Evolutionary conservation across 2,329 filamentous ascomycete species (phyloP).

Genomic region (Leptodontidium sp.): DNA sequence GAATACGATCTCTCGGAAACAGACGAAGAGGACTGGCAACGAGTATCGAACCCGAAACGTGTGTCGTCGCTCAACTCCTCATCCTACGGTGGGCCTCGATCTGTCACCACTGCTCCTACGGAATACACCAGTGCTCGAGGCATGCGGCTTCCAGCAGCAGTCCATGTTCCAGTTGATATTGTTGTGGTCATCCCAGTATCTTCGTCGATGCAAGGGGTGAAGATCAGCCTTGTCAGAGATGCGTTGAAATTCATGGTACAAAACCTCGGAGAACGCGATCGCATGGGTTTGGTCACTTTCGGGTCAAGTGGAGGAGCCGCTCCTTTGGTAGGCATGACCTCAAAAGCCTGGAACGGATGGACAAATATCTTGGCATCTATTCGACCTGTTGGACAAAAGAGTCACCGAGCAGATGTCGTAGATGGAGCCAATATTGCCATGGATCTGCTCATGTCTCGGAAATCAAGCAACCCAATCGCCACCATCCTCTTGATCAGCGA

Average conservation of each 20-base stretch:
- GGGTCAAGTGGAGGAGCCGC: conserved; percentile 93
- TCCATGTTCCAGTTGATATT: conserved; percentile 93
- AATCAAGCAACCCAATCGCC: conserved; percentile 93
- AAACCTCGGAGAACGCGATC: conserved; percentile 88
- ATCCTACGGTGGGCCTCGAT: conserved; percentile 81
- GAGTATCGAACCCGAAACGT: conserved; percentile 66
- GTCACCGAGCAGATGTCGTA: conserved; percentile 92
- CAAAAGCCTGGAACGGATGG: conserved; percentile 94
- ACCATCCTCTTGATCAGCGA: conserved; percentile 98
- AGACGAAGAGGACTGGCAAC: conserved; percentile 89
- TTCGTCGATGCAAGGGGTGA: conserved; percentile 98
- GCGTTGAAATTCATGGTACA: conserved; percentile 91
- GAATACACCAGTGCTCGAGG: conserved; percentile 80
- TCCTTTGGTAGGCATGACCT: conserved; percentile 97
- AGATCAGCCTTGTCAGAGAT: conserved; percentile 93
- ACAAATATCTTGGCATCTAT: conserved; percentile 85
- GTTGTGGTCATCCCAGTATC: conserved; percentile 97
- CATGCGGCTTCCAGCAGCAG: conserved; percentile 47
- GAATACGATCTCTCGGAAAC: conserved; percentile 85
- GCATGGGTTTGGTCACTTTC: conserved; percentile 97
- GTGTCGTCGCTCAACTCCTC: conserved; percentile 84
- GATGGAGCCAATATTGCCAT: conserved; percentile 98
- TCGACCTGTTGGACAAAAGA: conserved; percentile 94
- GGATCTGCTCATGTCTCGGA: conserved; percentile 97
- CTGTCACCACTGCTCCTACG: conserved; percentile 86